Percentiles rank a stretch among this genome's conserved stretches.
Conservation (phyloP, 2,329 filamentous ascomycete species). For the Zelopaecilomyces penicillatus region DNA sequence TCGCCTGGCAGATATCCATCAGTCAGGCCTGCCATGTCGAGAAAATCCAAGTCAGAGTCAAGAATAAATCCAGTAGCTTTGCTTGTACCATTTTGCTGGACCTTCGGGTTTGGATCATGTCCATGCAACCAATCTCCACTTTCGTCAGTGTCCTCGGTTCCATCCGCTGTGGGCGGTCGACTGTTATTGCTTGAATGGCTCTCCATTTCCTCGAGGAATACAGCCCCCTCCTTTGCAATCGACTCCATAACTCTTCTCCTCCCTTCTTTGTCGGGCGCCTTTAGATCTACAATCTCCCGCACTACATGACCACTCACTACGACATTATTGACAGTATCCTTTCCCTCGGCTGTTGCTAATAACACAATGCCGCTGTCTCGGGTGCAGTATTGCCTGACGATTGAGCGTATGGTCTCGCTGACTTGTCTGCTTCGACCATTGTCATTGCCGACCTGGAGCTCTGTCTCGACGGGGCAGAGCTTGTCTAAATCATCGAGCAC, state of each 20-base stretch:
- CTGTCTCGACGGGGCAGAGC: constrained; percentile 86
- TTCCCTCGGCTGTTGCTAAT: constrained; percentile 83
- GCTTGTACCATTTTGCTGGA: constrained; percentile 26
- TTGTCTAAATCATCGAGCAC: constrained; percentile 90
- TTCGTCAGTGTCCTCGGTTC: constrained; percentile 42
- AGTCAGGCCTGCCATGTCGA: constrained; percentile 87
- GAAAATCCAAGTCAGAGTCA: constrained; percentile 72
- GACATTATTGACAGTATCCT: constrained; percentile 85
- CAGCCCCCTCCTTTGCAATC: constrained; percentile 52
- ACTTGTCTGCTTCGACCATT: constrained; percentile 89
- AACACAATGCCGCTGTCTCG: constrained; percentile 74
- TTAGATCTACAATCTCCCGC: constrained; percentile 80
- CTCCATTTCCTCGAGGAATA: constrained; percentile 28
- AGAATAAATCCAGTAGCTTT: constrained; percentile 59
- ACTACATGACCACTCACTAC: constrained; percentile 88
- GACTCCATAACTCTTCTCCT: constrained; percentile 76
- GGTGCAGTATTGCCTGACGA: constrained; percentile 77
- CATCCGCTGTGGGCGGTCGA: constrained; percentile 49
- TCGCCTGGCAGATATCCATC: constrained; percentile 99
- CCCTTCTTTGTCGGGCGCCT: constrained; percentile 87
- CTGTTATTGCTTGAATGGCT: constrained; percentile 37
- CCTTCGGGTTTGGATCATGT: constrained; percentile 48
- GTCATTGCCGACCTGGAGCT: constrained; percentile 86
- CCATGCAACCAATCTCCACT: constrained; percentile 69
- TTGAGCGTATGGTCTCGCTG: constrained; percentile 77